Percentiles rank a stretch among this genome's conserved stretches.
Conservation (phyloP, 768 basidiomycete genomes). For the Bullera alba region DNA sequence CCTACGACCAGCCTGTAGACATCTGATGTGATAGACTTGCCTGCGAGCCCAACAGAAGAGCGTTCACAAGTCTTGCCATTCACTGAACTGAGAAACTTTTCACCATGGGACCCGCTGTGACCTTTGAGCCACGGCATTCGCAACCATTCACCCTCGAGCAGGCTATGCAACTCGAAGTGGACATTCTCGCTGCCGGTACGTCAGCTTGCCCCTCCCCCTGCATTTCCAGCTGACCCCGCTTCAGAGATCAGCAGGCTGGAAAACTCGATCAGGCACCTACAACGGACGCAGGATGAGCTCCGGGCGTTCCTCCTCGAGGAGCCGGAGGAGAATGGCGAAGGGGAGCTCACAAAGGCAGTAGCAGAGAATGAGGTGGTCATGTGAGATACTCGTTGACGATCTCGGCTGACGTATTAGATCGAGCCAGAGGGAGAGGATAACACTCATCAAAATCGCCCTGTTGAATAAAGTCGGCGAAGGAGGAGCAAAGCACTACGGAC, state of each 20-base stretch:
- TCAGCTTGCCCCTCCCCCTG: neutral
- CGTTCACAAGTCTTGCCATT: no score
- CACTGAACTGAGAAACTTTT: neutral
- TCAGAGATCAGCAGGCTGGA: slow-evolving; percentile 29
- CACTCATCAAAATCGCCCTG: slow-evolving; percentile 26
- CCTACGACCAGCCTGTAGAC: no score
- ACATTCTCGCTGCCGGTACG: slow-evolving; percentile 28
- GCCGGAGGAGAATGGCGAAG: slow-evolving; percentile 13
- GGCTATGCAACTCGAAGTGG: slow-evolving; percentile 30
- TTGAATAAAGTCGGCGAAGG: slow-evolving; percentile 32
- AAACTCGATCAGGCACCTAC: slow-evolving; percentile 28
- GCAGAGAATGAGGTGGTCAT: slow-evolving; percentile 33
- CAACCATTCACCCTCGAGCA: slow-evolving; percentile 38
- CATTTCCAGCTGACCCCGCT: neutral
- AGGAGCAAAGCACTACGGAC: slow-evolving; percentile 25
- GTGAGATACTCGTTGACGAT: slow-evolving; percentile 12
- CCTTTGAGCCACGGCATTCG: slow-evolving; percentile 23
- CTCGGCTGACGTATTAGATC: slow-evolving; percentile 10
- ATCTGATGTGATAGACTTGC: no score
- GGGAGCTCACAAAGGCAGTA: slow-evolving; percentile 8
- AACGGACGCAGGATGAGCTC: slow-evolving; percentile 21
- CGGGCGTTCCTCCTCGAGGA: slow-evolving; percentile 13
- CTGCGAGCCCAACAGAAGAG: no score
- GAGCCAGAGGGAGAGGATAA: slow-evolving; percentile 32
- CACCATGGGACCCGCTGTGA: slow-evolving; percentile 9